phyloP scores from a whole-genome alignment of 331 rosid species.

The Saraca asoca region DNA sequence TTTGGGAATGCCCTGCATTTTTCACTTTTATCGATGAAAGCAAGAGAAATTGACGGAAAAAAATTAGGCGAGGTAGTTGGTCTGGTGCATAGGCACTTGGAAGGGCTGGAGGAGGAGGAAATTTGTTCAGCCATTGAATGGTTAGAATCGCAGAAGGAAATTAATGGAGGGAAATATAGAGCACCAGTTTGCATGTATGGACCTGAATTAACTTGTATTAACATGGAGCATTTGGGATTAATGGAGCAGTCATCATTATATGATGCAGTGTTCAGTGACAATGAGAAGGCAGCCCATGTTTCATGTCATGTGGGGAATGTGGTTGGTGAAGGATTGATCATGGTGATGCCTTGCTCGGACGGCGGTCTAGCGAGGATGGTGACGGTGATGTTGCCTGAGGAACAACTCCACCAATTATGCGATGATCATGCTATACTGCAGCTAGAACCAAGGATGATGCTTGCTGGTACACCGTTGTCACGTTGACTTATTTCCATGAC shows the following conservation, averaged over 20 bases:
- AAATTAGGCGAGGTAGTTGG: constrained; percentile 34
- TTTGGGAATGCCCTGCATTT: constrained; percentile 70
- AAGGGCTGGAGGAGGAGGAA: constrained; percentile 41
- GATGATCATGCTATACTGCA: too few species aligned
- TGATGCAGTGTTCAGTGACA: constrained; percentile 36
- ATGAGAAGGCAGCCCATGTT: constrained; percentile 53
- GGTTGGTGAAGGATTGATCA: constrained; percentile 60
- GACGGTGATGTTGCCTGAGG: constrained; percentile 48
- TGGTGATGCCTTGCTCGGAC: constrained; percentile 62
- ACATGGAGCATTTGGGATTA: constrained; percentile 55
- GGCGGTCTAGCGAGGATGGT: constrained; percentile 57
- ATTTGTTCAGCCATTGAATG: constrained; percentile 37
- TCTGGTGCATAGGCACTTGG: constrained; percentile 45
- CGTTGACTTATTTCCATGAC: too few species aligned
- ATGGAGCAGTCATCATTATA: constrained; percentile 30
- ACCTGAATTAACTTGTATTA: constrained; percentile 54
- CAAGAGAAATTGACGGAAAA: constrained; percentile 15
- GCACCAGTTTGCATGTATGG: constrained; percentile 52
- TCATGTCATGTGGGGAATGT: constrained; percentile 59
- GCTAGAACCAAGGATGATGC: too few species aligned
- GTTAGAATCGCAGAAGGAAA: constrained; percentile 47
- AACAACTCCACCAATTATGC: too few species aligned
- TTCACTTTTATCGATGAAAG: constrained; percentile 38
- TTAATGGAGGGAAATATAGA: constrained; percentile 37
- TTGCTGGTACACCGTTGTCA: too few species aligned